Evolutionary conservation across 371 early-diverging fungal species (phyloP), one percentile per base, ranked within the genome.

Genomic region (Rhizomucor miehei): DNA sequence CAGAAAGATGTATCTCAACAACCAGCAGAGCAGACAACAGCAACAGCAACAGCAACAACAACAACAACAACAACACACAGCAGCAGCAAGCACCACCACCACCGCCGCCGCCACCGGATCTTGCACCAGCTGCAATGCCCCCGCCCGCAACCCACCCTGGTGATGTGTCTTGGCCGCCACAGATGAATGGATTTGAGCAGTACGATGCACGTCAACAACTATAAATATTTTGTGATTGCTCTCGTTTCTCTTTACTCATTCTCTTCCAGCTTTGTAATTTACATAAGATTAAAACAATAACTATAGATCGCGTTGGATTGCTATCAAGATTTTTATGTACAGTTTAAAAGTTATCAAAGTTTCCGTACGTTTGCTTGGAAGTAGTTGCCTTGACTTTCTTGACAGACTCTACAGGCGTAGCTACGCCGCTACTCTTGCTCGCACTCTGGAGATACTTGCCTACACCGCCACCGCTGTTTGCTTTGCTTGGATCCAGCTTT

Each of bases 361-460:
- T 72, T 20, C 70, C 74, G 59, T 67, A 73, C 20, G 29, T 29
- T 29, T 29, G 29, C 29, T 49, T 37, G 12, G 47, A 13, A 25
- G 14, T 25, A 17, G 36, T 49, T 34, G 17, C 14, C 17, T 48
- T 48, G 13, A 43, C 52, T 11, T 34, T 25, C 36, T 67, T 69
- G 59, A 62, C 69, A 44, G 73, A 77, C 55, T 65, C 67, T 34
- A 51, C 40, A n/a, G 53, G 60, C 17, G 43, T 51, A 29, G 55
- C 47, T 20, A 62, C 52, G 10, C 56, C 62, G n/a, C 40, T 43
- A 9, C 48, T 52, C 11, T 41, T 41, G 16, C 43, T 23, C 17
- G 71, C 64, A 10, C 63, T 52, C 23, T 78, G 77, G 43, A 89
- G 58, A 48, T 91, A 91, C 64, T 83, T 90, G 17, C 92, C 92